Conservation (phyloP, 2,329 filamentous ascomycete species). For the Pyrenophora tritici-repentis region DNA sequence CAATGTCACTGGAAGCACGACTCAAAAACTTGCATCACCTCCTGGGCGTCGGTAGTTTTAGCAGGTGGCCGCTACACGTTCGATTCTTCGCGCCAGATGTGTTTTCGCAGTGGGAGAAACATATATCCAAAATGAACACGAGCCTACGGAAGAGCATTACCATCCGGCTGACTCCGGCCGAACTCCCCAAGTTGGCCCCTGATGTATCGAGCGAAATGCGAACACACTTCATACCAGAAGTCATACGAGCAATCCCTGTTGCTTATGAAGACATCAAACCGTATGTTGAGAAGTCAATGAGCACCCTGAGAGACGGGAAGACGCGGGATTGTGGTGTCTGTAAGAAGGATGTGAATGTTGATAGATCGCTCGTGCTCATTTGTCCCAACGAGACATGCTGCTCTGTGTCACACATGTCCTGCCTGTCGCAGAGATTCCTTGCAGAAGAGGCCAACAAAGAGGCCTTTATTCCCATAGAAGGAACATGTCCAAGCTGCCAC, state of each 20-base stretch:
- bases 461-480: constrained; percentile 67
- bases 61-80: constrained; percentile 78
- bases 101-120: constrained; percentile 69
- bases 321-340: constrained; percentile 57
- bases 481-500: constrained; percentile 73
- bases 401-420: constrained; percentile 60
- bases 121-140: constrained; percentile 37
- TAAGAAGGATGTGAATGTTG: constrained; percentile 43
- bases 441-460: constrained; percentile 43
- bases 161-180: constrained; percentile 38
- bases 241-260: constrained; percentile 54
- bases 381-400: constrained; percentile 58
- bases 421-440: constrained; percentile 60
- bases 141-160: constrained; percentile 34
- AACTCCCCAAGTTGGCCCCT: constrained; percentile 26
- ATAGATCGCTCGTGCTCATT: constrained; percentile 53
- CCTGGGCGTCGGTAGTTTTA: constrained; percentile 77
- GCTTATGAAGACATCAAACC: constrained; percentile 57
- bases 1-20: constrained; percentile 68
- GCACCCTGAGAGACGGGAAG: constrained; percentile 22
- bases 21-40: constrained; percentile 82
- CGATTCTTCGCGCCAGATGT: constrained; percentile 78
- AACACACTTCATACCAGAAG: constrained; percentile 33
- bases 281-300: constrained; percentile 58
- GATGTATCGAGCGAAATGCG: constrained; percentile 27